Conservation (phyloP, 140 eudicot genomes). For the Erigeron philadelphicus region DNA sequence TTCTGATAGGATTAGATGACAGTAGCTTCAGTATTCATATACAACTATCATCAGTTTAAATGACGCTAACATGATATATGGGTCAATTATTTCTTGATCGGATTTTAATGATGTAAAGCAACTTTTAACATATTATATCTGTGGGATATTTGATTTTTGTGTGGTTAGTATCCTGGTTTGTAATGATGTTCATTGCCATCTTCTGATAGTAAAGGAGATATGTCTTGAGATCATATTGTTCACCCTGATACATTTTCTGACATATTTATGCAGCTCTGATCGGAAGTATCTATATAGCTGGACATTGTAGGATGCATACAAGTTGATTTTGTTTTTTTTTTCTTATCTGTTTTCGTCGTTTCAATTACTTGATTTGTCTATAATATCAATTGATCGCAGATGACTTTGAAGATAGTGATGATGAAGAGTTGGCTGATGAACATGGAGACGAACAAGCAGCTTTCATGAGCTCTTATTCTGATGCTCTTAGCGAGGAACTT, state of each 20-base stretch:
- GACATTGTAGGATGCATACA: neutral
- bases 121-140: no score
- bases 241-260: neutral
- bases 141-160: no score
- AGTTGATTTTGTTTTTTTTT: neutral
- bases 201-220: no score
- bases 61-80: no score
- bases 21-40: no score
- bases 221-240: no score
- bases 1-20: no score
- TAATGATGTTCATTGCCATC: no score
- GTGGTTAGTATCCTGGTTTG: no score
- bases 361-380: neutral
- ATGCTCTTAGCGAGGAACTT: conserved; percentile 60
- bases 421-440: conserved; percentile 33
- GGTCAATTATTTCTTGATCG: no score
- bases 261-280: neutral
- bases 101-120: no score
- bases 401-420: conserved; percentile 61
- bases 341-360: neutral
- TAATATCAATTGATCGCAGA: conserved; percentile 38
- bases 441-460: conserved; percentile 40
- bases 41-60: no score
- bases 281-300: neutral
- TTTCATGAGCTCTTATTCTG: conserved; percentile 73